Percentiles rank a stretch among this genome's conserved stretches.
phyloP scores from a whole-genome alignment of 148 eudicot genomes.

The Diospyros kaki region DNA sequence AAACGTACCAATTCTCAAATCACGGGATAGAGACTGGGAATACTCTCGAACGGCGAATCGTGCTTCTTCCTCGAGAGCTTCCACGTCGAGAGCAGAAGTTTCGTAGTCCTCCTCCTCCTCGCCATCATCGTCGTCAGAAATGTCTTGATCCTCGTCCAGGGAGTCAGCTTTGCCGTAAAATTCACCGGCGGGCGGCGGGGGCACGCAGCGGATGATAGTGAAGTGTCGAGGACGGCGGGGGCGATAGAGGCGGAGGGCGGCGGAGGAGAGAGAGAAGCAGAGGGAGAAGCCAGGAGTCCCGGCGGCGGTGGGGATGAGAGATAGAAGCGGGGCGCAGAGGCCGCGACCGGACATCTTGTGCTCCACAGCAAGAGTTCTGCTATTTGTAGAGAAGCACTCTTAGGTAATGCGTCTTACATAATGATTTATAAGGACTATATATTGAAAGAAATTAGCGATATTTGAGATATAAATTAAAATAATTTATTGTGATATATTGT shows the following conservation, averaged over 20 bases:
- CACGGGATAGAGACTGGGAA: conserved; percentile 46
- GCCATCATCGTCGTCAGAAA: conserved; percentile 31
- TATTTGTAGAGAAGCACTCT: too few species aligned
- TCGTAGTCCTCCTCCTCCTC: conserved; percentile 34
- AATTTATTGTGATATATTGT: too few species aligned
- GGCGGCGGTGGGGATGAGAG: conserved; percentile 6
- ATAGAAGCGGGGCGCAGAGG: conserved; percentile 5
- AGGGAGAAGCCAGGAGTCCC: conserved; percentile 11
- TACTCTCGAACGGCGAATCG: conserved; percentile 46
- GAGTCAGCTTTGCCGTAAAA: conserved; percentile 12
- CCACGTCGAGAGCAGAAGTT: conserved; percentile 35
- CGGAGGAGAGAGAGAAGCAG: conserved; percentile 20
- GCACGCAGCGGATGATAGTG: conserved; percentile 13
- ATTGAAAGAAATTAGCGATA: too few species aligned
- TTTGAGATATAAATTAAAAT: too few species aligned
- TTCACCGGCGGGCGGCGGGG: conserved; percentile 13
- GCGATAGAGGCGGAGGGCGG: conserved; percentile 22
- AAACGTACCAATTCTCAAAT: conserved; percentile 52
- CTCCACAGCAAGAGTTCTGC: too few species aligned
- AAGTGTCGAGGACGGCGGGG: conserved; percentile 16
- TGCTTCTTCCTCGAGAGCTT: conserved; percentile 73
- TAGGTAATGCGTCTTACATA: too few species aligned
- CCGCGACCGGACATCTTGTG: conserved; percentile 13
- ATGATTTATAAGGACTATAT: too few species aligned
- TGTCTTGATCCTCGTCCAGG: conserved; percentile 24